Percentiles rank a stretch among this genome's conserved stretches.
Evolutionary conservation across 805 yeast species (phyloP).

Genomic region (Ogataea glucozyma): DNA sequence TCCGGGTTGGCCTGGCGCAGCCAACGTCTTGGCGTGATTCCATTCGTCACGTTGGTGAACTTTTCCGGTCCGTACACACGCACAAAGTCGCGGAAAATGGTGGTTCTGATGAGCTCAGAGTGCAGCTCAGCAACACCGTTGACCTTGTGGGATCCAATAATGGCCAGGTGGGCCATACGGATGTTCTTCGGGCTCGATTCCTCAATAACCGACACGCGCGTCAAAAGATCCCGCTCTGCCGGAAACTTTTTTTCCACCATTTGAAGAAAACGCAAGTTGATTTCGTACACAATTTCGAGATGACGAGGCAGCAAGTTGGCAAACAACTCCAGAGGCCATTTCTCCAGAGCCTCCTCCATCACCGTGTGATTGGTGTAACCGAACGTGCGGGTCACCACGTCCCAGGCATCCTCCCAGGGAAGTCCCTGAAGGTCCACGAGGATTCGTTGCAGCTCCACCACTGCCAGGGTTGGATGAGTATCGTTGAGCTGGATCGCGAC

Average conservation of each 20-base stretch:
- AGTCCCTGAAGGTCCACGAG: slow-evolving; percentile 81
- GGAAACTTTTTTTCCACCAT: slow-evolving; percentile 77
- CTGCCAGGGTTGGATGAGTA: slow-evolving; percentile 91
- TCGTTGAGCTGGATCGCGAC: slow-evolving; percentile 93
- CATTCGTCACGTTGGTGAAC: slow-evolving; percentile 91
- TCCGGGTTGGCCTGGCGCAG: slow-evolving; percentile 88
- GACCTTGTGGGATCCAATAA: slow-evolving; percentile 89
- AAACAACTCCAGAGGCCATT: slow-evolving; percentile 87
- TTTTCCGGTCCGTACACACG: slow-evolving; percentile 76
- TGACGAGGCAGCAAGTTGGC: slow-evolving; percentile 86
- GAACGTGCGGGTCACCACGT: slow-evolving; percentile 73
- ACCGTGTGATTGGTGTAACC: slow-evolving; percentile 96
- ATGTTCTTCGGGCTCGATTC: slow-evolving; percentile 80
- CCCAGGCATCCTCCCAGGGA: slow-evolving; percentile 85
- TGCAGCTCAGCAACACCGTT: slow-evolving; percentile 96
- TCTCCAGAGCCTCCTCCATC: slow-evolving; percentile 91
- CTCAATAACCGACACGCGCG: slow-evolving; percentile 80
- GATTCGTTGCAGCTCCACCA: slow-evolving; percentile 86
- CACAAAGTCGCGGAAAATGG: slow-evolving; percentile 89
- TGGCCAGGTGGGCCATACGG: slow-evolving; percentile 90
- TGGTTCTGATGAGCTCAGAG: slow-evolving; percentile 84
- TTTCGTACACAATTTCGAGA: slow-evolving; percentile 83
- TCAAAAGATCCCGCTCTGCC: slow-evolving; percentile 60
- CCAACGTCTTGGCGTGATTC: slow-evolving; percentile 97
- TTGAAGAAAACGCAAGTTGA: slow-evolving; percentile 78